Conservation (phyloP, 2,329 filamentous ascomycete species). For the Triangularia setosa region DNA sequence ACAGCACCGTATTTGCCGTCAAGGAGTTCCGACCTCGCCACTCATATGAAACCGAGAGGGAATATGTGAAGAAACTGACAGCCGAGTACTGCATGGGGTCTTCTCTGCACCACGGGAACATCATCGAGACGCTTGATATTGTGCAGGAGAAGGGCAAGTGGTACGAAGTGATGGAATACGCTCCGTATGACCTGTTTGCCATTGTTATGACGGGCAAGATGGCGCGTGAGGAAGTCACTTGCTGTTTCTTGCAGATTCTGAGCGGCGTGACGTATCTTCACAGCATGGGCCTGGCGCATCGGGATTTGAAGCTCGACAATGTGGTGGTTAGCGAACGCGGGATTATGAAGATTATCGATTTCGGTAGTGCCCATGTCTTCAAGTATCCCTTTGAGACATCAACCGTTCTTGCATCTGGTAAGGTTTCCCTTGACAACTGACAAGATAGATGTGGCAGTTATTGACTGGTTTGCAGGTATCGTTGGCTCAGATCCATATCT, state of each 20-base stretch:
- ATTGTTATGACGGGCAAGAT: conserved; percentile 99
- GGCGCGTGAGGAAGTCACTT: conserved; percentile 84
- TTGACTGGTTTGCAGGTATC: conserved; percentile 43
- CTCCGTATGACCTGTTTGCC: conserved; percentile 91
- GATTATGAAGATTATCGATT: conserved; percentile 99
- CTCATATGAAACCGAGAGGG: conserved; percentile 87
- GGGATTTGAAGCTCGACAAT: conserved; percentile 95
- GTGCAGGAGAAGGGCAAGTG: conserved; percentile 90
- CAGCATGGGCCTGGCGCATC: conserved; percentile 88
- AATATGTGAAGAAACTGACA: conserved; percentile 97
- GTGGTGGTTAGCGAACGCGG: conserved; percentile 94
- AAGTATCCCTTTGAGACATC: conserved; percentile 95
- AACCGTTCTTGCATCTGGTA: conserved; percentile 75
- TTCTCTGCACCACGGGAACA: conserved; percentile 93
- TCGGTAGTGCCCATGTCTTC: conserved; percentile 95
- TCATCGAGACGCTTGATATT: conserved; percentile 97
- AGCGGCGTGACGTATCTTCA: conserved; percentile 94
- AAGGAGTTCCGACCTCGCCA: conserved; percentile 94
- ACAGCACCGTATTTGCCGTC: conserved; percentile 91
- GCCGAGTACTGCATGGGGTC: conserved; percentile 98
- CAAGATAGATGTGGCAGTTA: background rate
- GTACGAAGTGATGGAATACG: conserved; percentile 99
- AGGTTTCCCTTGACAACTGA: conserved; percentile 31
- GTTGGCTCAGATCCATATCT: conserved; percentile 91
- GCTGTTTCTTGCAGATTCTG: conserved; percentile 89